Evolutionary conservation across 805 yeast species (phyloP), one percentile per base, ranked within the genome.

Genomic region (Candida gorgasii): DNA sequence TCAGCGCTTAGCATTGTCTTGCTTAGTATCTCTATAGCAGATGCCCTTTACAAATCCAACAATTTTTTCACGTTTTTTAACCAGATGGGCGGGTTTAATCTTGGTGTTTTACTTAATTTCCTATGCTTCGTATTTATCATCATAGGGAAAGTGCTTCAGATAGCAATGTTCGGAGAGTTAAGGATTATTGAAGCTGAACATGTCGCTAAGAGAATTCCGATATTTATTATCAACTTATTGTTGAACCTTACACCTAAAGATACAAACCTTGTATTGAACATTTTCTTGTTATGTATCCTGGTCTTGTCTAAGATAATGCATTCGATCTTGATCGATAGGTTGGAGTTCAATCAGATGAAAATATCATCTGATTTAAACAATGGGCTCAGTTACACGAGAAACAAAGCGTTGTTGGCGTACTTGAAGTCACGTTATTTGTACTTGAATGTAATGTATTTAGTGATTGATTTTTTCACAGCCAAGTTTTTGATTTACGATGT

Each of bases 151-250:
- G 31, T 72, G 7, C 48, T 82, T 0, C 84, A 82, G 36, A 47
- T 61, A 19, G 1, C 81, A 0, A 52, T 88, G 27, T 89, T 89
- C 66, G 96, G 96, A 0, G 81, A 80, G 43, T 65, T 92, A 40
- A 70, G 96, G 43, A 63, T 80, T 12, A 73, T 86, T 24, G 99
- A 92, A 58, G 62, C 75, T 41, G 95, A 90, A 51, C 90, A 85
- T 55, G 49, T 70, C 30, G 48, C 62, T 3, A 74, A 69, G 31
- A 55, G 47, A 20, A 40, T 69, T 19, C 75, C 75, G 1, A 49
- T 64, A 22, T 63, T 57, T 33, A 51, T 59, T 18, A 48, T 68
- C 43, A 64, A 72, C 79, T 39, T 78, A 73, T 58, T 95, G 77
- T 58, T 74, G 80, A 58, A 72, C 78, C 39, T 86, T 83, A 73